Conservation (phyloP, 225 moss, liverwort and hornwort species). For the Neckera pumila region DNA sequence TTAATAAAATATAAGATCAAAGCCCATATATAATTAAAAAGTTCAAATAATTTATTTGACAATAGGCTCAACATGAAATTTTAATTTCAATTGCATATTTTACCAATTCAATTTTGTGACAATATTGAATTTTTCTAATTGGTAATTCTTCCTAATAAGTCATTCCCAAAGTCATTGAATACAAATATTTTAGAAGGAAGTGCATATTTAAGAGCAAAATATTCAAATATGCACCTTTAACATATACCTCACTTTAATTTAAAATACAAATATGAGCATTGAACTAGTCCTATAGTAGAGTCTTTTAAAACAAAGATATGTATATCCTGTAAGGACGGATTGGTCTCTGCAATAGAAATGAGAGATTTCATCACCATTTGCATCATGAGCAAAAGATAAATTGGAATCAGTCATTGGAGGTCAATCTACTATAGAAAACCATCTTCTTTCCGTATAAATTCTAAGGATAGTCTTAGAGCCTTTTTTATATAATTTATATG, state of each 20-base stretch:
- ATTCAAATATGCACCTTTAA: background rate
- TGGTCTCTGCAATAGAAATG: no score
- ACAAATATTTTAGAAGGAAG: background rate
- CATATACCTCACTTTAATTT: background rate
- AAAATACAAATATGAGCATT: rapidly evolving
- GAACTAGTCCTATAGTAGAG: background rate
- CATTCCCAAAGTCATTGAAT: no score
- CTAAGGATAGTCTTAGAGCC: no score
- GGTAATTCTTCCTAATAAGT: rapidly evolving
- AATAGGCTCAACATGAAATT: background rate
- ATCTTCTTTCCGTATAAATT: no score
- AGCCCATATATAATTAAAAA: background rate
- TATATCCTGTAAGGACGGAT: no score
- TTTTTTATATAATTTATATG: background rate
- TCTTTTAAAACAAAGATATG: background rate
- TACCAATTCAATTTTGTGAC: background rate
- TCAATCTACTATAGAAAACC: no score
- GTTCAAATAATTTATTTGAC: background rate
- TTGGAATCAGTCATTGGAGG: no score
- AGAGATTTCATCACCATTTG: no score
- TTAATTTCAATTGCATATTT: background rate
- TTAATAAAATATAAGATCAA: background rate
- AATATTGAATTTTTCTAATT: background rate
- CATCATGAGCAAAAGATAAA: no score
- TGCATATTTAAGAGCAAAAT: background rate